Conservation (phyloP, 2,329 filamentous ascomycete species). For the Scedosporium boydii region DNA sequence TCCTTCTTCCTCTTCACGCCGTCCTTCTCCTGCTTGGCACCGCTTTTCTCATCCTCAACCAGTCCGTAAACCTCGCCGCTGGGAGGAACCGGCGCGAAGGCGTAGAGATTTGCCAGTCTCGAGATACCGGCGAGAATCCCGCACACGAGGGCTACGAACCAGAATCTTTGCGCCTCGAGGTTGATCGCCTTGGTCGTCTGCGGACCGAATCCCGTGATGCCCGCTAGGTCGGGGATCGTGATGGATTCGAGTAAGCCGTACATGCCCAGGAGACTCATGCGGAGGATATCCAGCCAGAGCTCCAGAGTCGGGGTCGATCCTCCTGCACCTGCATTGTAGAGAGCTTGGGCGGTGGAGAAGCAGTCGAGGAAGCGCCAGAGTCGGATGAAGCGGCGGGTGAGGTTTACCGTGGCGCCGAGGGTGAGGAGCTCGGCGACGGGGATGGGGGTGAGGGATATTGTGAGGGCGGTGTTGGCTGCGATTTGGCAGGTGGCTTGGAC, state of each 20-base stretch:
- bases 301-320: neutral
- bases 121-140: constrained; percentile 35
- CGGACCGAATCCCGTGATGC: constrained; percentile 32
- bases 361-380: constrained; percentile 58
- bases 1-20: constrained; percentile 9
- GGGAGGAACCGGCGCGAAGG: constrained; percentile 24
- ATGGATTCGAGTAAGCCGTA: constrained; percentile 59
- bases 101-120: constrained; percentile 27
- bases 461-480: constrained; percentile 31
- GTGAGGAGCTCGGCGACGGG: constrained; percentile 10
- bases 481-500: constrained; percentile 43
- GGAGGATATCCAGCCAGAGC: constrained; percentile 38
- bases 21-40: constrained; percentile 7
- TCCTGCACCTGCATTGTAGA: constrained; percentile 16
- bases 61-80: constrained; percentile 10
- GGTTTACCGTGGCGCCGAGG: constrained; percentile 32
- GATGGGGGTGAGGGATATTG: constrained; percentile 25
- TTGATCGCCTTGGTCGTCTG: constrained; percentile 37
- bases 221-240: constrained; percentile 46
- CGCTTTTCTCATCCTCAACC: neutral
- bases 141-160: constrained; percentile 53
- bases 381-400: constrained; percentile 53
- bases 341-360: constrained; percentile 27
- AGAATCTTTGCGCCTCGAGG: constrained; percentile 57
- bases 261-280: constrained; percentile 51